Conservation (phyloP, 768 basidiomycete species). For the Mycena leptocephala region DNA sequence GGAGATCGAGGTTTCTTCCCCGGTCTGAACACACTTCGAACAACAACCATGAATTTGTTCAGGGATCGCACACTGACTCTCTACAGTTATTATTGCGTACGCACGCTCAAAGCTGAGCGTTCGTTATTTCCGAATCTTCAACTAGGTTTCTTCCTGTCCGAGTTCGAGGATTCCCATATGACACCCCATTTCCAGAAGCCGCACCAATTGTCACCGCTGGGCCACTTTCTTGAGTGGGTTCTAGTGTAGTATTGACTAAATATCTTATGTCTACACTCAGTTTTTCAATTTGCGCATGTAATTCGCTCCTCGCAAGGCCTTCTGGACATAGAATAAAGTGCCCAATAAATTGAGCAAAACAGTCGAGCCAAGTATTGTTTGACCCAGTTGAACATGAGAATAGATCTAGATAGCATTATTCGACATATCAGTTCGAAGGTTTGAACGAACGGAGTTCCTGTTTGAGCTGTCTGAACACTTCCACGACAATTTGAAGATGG, state of each 20-base stretch:
- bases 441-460: no score
- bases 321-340: not conserved
- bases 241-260: not conserved
- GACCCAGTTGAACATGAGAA: not conserved
- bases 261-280: not conserved
- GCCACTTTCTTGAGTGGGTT: constrained; percentile 1
- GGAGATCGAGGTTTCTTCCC: not conserved
- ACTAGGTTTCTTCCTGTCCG: not conserved
- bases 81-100: not conserved
- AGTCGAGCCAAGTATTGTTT: not conserved
- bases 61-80: not conserved
- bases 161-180: not conserved
- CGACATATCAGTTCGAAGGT: no score
- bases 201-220: constrained; percentile 1
- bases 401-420: no score
- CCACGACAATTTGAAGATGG: no score
- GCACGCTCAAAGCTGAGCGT: not conserved
- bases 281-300: not conserved
- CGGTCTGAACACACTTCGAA: not conserved
- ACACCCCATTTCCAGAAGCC: constrained; percentile 1
- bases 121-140: not conserved
- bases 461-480: no score
- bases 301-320: not conserved
- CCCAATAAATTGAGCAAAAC: constrained; percentile 1
- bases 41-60: not conserved